These are phyloP conservation scores for Rubus idaeus DNA, from an alignment of 306 rosid genomes.

Conservation along the genomic window DNA sequence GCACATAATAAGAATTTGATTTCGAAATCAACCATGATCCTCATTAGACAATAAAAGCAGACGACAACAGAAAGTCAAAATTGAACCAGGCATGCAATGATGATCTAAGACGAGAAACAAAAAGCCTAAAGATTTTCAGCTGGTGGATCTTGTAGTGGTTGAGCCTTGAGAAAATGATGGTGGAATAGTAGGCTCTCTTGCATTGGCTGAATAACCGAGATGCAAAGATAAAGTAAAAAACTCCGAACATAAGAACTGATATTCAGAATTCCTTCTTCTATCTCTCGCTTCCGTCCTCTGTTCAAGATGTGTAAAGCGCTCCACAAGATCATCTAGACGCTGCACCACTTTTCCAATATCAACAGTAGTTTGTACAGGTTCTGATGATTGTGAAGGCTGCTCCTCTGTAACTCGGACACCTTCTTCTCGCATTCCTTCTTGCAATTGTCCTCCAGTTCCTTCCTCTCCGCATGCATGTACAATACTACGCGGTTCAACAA, in stretches of 20 bases:
- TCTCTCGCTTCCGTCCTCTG: neutral
- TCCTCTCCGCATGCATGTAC: slow-evolving; percentile 6
- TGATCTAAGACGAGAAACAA: neutral
- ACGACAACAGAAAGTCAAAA: neutral
- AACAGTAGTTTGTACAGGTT: neutral
- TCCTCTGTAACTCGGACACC: neutral
- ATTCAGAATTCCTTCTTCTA: neutral
- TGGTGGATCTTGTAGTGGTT: neutral
- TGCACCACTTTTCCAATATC: neutral
- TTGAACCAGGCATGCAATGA: neutral
- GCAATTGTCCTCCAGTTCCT: neutral
- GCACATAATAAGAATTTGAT: neutral
- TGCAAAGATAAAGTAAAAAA: neutral
- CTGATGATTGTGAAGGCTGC: neutral
- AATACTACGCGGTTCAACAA: neutral
- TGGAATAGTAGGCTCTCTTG: slow-evolving; percentile 9
- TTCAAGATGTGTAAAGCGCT: slow-evolving; percentile 5
- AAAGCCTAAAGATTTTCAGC: neutral
- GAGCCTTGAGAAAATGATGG: neutral
- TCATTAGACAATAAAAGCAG: neutral
- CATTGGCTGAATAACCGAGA: neutral
- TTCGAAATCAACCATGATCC: neutral
- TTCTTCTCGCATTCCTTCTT: neutral
- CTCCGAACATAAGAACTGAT: neutral
- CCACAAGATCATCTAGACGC: neutral